Evolutionary conservation across 345 rosid genomes (phyloP).

Genomic region (Reutealis trisperma): DNA sequence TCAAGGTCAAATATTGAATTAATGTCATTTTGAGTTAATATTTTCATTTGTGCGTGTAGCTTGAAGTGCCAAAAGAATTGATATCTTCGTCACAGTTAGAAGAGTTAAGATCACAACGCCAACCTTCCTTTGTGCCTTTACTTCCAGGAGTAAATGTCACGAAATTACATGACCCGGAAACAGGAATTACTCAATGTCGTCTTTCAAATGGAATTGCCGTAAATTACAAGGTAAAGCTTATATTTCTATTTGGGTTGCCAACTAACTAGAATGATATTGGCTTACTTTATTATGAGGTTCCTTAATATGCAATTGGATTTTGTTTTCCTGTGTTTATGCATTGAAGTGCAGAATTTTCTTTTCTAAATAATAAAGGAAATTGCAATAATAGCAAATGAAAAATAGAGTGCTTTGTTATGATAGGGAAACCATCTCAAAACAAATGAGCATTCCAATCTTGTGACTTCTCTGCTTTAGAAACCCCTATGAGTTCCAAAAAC

Average conservation of each 20-base stretch:
- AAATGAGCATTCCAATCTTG: background rate
- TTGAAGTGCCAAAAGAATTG: slow-evolving; percentile 95
- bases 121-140: slow-evolving; percentile 65
- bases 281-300: background rate
- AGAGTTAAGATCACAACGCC: slow-evolving; percentile 60
- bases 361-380: background rate
- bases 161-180: slow-evolving; percentile 76
- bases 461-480: background rate
- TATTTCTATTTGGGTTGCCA: slow-evolving; percentile 11
- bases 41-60: slow-evolving; percentile 52
- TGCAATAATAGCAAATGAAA: background rate
- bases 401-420: background rate
- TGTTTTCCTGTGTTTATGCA: background rate
- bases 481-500: background rate
- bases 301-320: slow-evolving; percentile 4
- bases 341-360: background rate
- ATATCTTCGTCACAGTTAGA: slow-evolving; percentile 65
- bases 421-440: background rate
- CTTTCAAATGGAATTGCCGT: slow-evolving; percentile 95
- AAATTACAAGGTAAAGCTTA: slow-evolving; percentile 68
- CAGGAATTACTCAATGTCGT: slow-evolving; percentile 80
- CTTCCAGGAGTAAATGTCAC: slow-evolving; percentile 46
- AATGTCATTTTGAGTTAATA: slow-evolving; percentile 20
- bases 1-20: slow-evolving; percentile 8
- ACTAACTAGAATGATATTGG: background rate